These are phyloP conservation scores for Lepraria neglecta DNA, from an alignment of 495 filamentous ascomycete genomes.

Conservation along the genomic window DNA sequence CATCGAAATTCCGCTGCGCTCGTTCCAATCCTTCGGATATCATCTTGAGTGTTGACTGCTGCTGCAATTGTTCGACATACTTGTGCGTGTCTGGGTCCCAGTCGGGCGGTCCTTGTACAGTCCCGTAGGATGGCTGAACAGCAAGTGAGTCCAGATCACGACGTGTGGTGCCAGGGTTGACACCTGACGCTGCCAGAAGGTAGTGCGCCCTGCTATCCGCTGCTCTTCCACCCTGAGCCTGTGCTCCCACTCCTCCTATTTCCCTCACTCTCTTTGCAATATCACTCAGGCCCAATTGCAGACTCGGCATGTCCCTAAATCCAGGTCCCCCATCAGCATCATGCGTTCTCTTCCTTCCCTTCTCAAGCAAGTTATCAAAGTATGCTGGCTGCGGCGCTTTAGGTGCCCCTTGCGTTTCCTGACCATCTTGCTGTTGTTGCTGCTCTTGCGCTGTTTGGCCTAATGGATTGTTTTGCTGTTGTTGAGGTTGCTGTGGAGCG, in stretches of 20 bases:
- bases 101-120: slow-evolving; percentile 40
- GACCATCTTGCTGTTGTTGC: slow-evolving; percentile 30
- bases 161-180: slow-evolving; percentile 68
- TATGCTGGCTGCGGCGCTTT: slow-evolving; percentile 53
- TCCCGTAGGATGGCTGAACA: slow-evolving; percentile 39
- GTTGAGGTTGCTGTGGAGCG: slow-evolving; percentile 17
- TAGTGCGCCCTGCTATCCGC: slow-evolving; percentile 72
- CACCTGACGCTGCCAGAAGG: slow-evolving; percentile 82
- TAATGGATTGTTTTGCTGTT: slow-evolving; percentile 16
- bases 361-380: slow-evolving; percentile 81
- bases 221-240: slow-evolving; percentile 42
- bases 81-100: slow-evolving; percentile 74
- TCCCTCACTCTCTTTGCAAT: slow-evolving; percentile 77
- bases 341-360: slow-evolving; percentile 51
- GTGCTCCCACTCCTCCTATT: slow-evolving; percentile 51
- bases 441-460: slow-evolving; percentile 36
- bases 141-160: slow-evolving; percentile 64
- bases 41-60: slow-evolving; percentile 85
- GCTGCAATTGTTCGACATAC: slow-evolving; percentile 75
- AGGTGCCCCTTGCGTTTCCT: slow-evolving; percentile 26
- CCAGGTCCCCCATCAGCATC: slow-evolving; percentile 36
- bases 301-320: slow-evolving; percentile 45
- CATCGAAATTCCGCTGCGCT: slow-evolving; percentile 82
- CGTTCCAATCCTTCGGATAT: slow-evolving; percentile 81
- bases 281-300: slow-evolving; percentile 82